Evolutionary conservation across 768 basidiomycete genomes (phyloP), one percentile per base, ranked within the genome.

Genomic region (Lyophyllum shimeji): DNA sequence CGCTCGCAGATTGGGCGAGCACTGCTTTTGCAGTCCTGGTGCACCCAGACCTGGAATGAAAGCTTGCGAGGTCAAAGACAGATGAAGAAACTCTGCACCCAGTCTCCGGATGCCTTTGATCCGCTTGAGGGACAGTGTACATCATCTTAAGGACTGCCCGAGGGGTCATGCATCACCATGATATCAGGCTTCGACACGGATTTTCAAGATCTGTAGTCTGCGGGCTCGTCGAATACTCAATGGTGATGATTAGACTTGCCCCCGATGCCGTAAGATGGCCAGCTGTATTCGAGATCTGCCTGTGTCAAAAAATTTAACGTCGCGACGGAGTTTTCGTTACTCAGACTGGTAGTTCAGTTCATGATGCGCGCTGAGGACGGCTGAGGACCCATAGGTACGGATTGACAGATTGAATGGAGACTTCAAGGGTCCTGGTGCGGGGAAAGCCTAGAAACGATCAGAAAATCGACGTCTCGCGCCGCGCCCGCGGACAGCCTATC

Each of bases 341-440:
- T 24, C 21, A 44, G 9, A 15, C 11, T 12, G 23, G 12, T 44
- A n/a, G n/a, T n/a, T n/a, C n/a, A 12, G 21, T 50, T 39, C 4
- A 40, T 50, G 49, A 39, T 50, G 37, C 37, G 49, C 49, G 49
- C 49, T 37, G 21, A 48, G 9, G 34, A 37, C 29, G n/a, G n/a
- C 29, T 29, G 29, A 29, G 9, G 29, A 29, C 29, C 5, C 21
- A 39, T 3, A 39, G 37, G 34, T 37, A 50, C 49, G n/a, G 21
- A 50, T 40, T 6, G 21, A 50, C 37, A 50, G 4, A 40, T 40
- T 23, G 11, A 42, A 50, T 50, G 49, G 49, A 40, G 24, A 13
- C 23, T 9, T 23, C 2, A 15, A 43, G 31, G 17, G 6, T 13
- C n/a, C 7, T 23, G 20, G 39, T 40, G 40, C 21, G 46, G 46